Base-by-base conservation (phyloP, 2,329 filamentous ascomycete species). In the Thelonectria discophora region DNA sequence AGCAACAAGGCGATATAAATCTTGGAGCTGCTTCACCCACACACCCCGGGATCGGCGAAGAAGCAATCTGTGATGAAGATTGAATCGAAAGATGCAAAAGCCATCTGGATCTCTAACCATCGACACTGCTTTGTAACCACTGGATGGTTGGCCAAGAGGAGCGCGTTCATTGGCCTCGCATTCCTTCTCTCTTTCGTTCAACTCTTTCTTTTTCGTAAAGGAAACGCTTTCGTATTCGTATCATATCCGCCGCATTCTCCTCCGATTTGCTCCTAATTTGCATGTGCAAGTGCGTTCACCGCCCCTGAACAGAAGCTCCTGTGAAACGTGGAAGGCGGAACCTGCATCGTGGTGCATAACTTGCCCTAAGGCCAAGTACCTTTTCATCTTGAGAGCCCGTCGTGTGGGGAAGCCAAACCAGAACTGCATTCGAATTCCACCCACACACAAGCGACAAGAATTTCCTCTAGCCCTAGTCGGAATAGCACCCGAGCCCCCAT, bases 211-310 rank as follows among this genome's bases (percentile, higher is more conserved):
- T 63, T 65, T 65, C 68, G 68, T 70, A 62, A 43, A 37, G 53
- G 17, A 3, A 55, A 59, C 69, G 69, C 67, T 58, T 74, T 74
- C 72, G 72, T 74, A 74, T 74, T 74, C 72, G 72, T 73, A 72
- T 70, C 58, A 30, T 42, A 30, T 55, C 50, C 47, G 46, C 34
- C 55, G 34, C 50, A 43, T 60, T 13, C 12, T 47, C 20, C 21
- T 43, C 58, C 57, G 67, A 64, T 62, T 60, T 65, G 54, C 60
- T 63, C 62, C 55, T 54, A 55, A 50, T 37, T 55, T 48, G 55
- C 42, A 54, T 59, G 62, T 55, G n/a, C 42, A 54, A 58, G 62
- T 55, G 55, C 45, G 54, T 62, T 67, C 69, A 70, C 67, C 69
- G 69, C 69, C 58, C 59, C 50, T 18, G 42, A 39, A 21, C 47